These are phyloP conservation scores for Hanseniaspora singularis DNA, from an alignment of 805 yeast genomes.

Conservation along the genomic window DNA sequence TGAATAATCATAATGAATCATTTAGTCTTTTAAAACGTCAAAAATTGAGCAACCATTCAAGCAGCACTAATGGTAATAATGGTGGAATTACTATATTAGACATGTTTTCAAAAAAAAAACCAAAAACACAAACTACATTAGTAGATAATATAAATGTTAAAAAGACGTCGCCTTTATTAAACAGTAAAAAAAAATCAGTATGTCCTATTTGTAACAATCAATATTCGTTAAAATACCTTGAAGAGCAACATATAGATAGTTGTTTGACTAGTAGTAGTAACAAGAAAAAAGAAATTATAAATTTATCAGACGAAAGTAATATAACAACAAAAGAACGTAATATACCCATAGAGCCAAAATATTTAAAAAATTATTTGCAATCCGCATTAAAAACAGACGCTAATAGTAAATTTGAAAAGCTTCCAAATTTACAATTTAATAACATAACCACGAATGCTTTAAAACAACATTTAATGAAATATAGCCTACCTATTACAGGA, in stretches of 20 bases:
- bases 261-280: slow-evolving; percentile 32
- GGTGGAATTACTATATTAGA: slow-evolving; percentile 14
- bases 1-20: slow-evolving; percentile 11
- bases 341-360: slow-evolving; percentile 4
- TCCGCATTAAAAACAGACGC: slow-evolving; percentile 10
- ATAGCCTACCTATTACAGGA: slow-evolving; percentile 52
- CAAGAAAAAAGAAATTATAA: slow-evolving; percentile 10
- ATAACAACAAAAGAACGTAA: too few species aligned
- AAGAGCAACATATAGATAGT: slow-evolving; percentile 48
- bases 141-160: slow-evolving; percentile 14
- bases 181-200: slow-evolving; percentile 18
- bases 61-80: too few species aligned
- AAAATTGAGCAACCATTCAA: slow-evolving; percentile 9
- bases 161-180: too few species aligned
- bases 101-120: slow-evolving; percentile 14
- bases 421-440: slow-evolving; percentile 27
- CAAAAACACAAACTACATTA: not conserved
- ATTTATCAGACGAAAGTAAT: not conserved
- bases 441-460: slow-evolving; percentile 35
- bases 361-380: slow-evolving; percentile 11
- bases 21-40: slow-evolving; percentile 9
- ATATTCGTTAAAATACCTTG: slow-evolving; percentile 45
- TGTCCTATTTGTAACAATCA: slow-evolving; percentile 58
- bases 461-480: slow-evolving; percentile 43
- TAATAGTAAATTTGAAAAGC: slow-evolving; percentile 17